Evolutionary conservation across 768 basidiomycete genomes (phyloP).

Genomic region (Xanthoconium stramineum): DNA sequence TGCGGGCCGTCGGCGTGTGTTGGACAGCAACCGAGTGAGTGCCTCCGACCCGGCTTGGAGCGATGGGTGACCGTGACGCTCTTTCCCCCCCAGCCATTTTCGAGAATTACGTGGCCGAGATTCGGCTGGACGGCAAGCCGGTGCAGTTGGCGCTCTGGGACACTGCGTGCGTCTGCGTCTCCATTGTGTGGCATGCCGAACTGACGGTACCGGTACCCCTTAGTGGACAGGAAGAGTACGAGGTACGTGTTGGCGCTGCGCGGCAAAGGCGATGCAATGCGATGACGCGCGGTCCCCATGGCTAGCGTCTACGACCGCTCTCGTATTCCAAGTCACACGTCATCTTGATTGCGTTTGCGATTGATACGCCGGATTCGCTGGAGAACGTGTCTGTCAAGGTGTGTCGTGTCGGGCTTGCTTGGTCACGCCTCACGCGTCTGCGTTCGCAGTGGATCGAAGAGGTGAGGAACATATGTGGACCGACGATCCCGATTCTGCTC

Average conservation of each 20-base stretch:
- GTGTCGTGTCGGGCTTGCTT: slow-evolving; percentile 8
- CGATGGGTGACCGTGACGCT: too few relatives aligned
- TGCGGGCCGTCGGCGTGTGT: too few relatives aligned
- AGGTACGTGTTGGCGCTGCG: slow-evolving; percentile 45
- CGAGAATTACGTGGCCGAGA: slow-evolving; percentile 99
- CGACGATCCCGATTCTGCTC: slow-evolving; percentile 87
- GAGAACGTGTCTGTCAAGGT: slow-evolving; percentile 96
- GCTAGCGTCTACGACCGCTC: slow-evolving; percentile 86
- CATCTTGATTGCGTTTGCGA: slow-evolving; percentile 94
- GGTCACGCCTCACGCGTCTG: background rate
- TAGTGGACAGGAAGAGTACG: slow-evolving; percentile 98
- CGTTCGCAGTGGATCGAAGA: slow-evolving; percentile 90
- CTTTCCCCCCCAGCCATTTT: slow-evolving; percentile 61
- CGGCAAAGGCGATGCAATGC: background rate
- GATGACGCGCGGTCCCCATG: background rate
- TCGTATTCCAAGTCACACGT: slow-evolving; percentile 99
- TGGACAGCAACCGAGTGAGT: slow-evolving; percentile 43
- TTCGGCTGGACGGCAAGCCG: slow-evolving; percentile 94
- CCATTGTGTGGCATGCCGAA: background rate
- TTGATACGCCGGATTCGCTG: slow-evolving; percentile 94
- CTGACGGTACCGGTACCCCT: background rate
- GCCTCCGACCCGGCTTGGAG: too few relatives aligned
- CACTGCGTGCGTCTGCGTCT: slow-evolving; percentile 75
- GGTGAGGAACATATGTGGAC: slow-evolving; percentile 93
- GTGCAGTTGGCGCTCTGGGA: slow-evolving; percentile 98